phyloP scores from a whole-genome alignment of 2,329 filamentous ascomycete species.

The Endoconidiophora polonica region DNA sequence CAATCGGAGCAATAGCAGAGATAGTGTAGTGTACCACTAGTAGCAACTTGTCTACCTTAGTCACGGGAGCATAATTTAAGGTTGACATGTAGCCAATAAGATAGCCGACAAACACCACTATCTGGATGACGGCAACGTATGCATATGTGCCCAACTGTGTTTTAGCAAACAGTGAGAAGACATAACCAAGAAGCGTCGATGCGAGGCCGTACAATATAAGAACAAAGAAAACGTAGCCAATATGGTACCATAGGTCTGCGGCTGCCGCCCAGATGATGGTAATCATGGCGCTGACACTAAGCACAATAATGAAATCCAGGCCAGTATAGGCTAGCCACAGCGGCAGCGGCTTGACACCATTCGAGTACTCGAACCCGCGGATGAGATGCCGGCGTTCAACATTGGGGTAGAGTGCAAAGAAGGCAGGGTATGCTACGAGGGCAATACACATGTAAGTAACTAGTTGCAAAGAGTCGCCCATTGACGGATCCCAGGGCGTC shows the following conservation, averaged over 20 bases:
- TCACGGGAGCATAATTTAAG: constrained; percentile 56
- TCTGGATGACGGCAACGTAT: constrained; percentile 62
- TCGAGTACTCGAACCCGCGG: constrained; percentile 75
- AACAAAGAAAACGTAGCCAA: constrained; percentile 68
- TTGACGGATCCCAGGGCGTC: constrained; percentile 49
- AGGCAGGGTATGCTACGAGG: constrained; percentile 62
- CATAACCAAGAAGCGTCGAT: constrained; percentile 59
- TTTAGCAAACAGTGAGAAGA: constrained; percentile 62
- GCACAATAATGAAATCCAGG: constrained; percentile 65
- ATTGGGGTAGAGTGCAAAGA: constrained; percentile 83
- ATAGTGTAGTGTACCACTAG: constrained; percentile 60
- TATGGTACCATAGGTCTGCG: constrained; percentile 54
- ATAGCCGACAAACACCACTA: constrained; percentile 53
- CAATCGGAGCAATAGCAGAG: constrained; percentile 57
- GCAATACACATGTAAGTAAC: constrained; percentile 69
- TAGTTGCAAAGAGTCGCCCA: constrained; percentile 60
- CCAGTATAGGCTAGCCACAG: constrained; percentile 69
- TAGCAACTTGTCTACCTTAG: constrained; percentile 49
- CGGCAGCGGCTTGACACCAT: constrained; percentile 66
- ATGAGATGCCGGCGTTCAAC: constrained; percentile 65
- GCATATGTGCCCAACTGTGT: constrained; percentile 76
- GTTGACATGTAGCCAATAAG: constrained; percentile 55
- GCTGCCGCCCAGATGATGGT: constrained; percentile 52
- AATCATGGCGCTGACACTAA: constrained; percentile 30
- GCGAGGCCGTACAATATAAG: constrained; percentile 68